Base-by-base conservation (phyloP, 352 stramenopile species). In the Thraustochytrium sp. region DNA sequence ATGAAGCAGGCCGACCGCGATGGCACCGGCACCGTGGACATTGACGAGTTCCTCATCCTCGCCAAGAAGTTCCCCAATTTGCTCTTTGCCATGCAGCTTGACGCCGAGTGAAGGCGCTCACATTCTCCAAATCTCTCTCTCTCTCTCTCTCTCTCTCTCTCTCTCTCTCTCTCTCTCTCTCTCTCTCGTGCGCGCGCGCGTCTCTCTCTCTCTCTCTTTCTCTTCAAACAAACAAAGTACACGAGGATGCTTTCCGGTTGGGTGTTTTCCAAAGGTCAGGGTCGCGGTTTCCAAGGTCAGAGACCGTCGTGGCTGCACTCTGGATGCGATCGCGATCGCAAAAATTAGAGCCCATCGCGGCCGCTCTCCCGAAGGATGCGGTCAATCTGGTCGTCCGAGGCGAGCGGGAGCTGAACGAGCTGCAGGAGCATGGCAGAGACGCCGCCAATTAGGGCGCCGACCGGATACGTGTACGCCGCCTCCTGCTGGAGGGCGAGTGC, bases 1-100 rank as follows among this genome's bases (percentile, higher is more conserved):
- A 85, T 96, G 75, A 86, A 87, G 64, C 91, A 95, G 84, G 90
- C 90, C 34, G 92, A 96, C 53, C 87, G 90, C 74, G 91, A 95
- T 76, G 91, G 91, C 36, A 90, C 92, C 59, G 87, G 88, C 42
- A 90, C 89, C 44, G 91, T 95, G 82, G 91, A 90, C 82, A 86
- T 94, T 51, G 89, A 93, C 56, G 92, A 96, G 87, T 96, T 96
- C 68, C 87, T 93, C 62, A 85, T 90, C 53, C 93, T 95, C 73
- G 90, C 90, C 0, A 92, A 92, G 34, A 96, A 96, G 85, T 96
- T 96, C 64, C 92, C 92, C 2, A 96, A 95, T 76, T 87, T 96
- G n/a, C 84, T 96, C n/a, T 55, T 80, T 1, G 40, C 59, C 26
- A 46, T 72, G 59, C 59, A 72, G 59, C 59, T 72, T 44, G 59